Evolutionary conservation across 192 early-diverging fungal genomes (phyloP).

Genomic region (Coemansia sp.): DNA sequence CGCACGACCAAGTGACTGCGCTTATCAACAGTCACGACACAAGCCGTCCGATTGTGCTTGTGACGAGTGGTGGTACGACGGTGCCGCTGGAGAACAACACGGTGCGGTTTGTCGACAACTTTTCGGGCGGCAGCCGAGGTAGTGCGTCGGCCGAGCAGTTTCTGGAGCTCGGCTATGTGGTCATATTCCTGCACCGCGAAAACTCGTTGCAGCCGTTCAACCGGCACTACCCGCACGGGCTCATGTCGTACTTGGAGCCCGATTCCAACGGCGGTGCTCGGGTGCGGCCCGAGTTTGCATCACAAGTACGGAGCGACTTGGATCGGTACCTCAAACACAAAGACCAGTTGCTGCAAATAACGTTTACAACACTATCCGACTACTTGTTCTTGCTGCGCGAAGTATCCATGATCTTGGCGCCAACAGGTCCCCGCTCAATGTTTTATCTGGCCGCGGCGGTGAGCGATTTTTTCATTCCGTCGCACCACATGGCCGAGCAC

Average conservation of each 20-base stretch:
- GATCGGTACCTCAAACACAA: conserved; percentile 66
- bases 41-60: conserved; percentile 74
- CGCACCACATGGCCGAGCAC: conserved; percentile 90
- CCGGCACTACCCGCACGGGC: conserved; percentile 87
- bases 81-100: conserved; percentile 95
- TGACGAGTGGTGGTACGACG: conserved; percentile 94
- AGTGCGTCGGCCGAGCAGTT: conserved; percentile 95
- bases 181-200: conserved; percentile 95
- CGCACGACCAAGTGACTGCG: conserved; percentile 56
- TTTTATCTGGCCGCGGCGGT: conserved; percentile 98
- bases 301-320: conserved; percentile 65
- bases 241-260: conserved; percentile 80
- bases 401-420: conserved; percentile 67
- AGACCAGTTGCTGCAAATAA: conserved; percentile 69
- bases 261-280: conserved; percentile 58
- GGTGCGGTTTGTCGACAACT: conserved; percentile 99
- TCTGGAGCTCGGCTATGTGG: conserved; percentile 84
- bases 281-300: conserved; percentile 68
- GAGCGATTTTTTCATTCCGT: conserved; percentile 97
- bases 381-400: conserved; percentile 89
- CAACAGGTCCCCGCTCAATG: conserved; percentile 72
- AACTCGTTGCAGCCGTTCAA: conserved; percentile 89
- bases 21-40: conserved; percentile 61
- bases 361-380: conserved; percentile 88
- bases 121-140: conserved; percentile 93